A percentile compares a stretch with the other conserved stretches of the same genome.
Conservation (phyloP, 1,139 yeast species). For the Candida dubliniensis region DNA sequence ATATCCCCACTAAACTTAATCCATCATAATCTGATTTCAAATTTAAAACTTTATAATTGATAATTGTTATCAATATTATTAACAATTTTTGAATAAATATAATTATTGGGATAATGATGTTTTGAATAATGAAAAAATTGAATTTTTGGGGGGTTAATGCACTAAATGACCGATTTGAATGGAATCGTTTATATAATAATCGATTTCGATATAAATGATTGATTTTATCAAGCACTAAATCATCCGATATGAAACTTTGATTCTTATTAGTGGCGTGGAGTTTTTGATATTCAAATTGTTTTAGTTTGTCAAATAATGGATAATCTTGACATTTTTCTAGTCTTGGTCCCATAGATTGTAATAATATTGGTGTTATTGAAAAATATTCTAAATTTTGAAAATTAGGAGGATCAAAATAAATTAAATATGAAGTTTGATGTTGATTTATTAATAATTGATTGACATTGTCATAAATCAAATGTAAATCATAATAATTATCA, state of each 20-base stretch:
- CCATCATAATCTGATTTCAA: constrained; percentile 7
- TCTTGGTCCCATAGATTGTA: constrained; percentile 50
- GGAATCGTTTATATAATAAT: constrained; percentile 11
- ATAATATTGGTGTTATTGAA: constrained; percentile 68
- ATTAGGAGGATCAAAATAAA: constrained; percentile 73
- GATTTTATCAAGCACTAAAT: constrained; percentile 32
- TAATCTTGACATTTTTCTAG: constrained; percentile 2
- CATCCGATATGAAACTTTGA: constrained; percentile 23
- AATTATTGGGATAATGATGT: constrained; percentile 12
- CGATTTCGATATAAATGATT: constrained; percentile 32
- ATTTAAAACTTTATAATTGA: constrained; percentile 24
- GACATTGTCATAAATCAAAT: constrained; percentile 10
- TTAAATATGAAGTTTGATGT: constrained; percentile 31
- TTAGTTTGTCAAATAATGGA: constrained; percentile 8
- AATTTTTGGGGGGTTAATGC: not conserved
- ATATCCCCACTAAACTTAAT: constrained; percentile 34
- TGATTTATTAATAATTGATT: not conserved
- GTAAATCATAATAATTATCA: constrained; percentile 14
- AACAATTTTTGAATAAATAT: constrained; percentile 22
- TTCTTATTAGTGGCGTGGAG: constrained; percentile 12
- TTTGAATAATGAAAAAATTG: not conserved
- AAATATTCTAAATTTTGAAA: constrained; percentile 75
- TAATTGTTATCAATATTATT: constrained; percentile 21
- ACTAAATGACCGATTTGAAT: not conserved
- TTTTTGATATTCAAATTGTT: constrained; percentile 6